phyloP scores from a whole-genome alignment of 2,329 filamentous ascomycete species.

The Hypoxylon sp. region DNA sequence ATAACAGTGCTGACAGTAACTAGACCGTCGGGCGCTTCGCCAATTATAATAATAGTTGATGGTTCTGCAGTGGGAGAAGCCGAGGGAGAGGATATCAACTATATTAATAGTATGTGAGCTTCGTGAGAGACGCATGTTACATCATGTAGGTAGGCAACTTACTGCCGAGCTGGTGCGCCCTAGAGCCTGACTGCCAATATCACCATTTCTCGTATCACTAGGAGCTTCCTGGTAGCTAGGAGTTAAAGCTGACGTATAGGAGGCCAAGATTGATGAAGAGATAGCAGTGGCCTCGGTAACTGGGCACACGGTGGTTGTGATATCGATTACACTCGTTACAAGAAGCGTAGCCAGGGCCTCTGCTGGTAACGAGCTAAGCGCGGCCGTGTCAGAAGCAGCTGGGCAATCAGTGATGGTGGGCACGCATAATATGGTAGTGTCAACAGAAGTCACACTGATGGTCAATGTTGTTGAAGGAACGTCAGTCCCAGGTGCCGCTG shows the following conservation, averaged over 20 bases:
- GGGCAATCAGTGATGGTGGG: conserved; percentile 43
- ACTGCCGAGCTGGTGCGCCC: too few species aligned
- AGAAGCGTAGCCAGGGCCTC: conserved; percentile 42
- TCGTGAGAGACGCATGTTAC: too few species aligned
- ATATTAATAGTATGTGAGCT: too few species aligned
- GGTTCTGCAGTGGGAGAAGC: neutral
- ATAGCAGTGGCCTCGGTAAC: conserved; percentile 39
- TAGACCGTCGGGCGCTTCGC: neutral
- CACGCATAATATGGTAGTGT: conserved; percentile 43
- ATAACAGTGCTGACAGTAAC: conserved; percentile 1
- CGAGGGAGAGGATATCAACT: too few species aligned
- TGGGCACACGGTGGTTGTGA: conserved; percentile 45
- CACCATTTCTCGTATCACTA: too few species aligned
- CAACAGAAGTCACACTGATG: conserved; percentile 38
- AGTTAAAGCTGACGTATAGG: conserved; percentile 30
- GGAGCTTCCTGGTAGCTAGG: too few species aligned
- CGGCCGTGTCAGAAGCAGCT: conserved; percentile 36
- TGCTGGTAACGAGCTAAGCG: conserved; percentile 35
- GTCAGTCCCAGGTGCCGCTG: conserved; percentile 2
- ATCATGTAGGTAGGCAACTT: too few species aligned
- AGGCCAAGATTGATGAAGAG: conserved; percentile 41
- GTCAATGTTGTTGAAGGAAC: conserved; percentile 39
- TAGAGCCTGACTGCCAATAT: too few species aligned
- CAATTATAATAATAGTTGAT: conserved; percentile 30
- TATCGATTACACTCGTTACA: conserved; percentile 40